Evolutionary conservation across 2,329 filamentous ascomycete species (phyloP).

Genomic region (Blumeria graminis): DNA sequence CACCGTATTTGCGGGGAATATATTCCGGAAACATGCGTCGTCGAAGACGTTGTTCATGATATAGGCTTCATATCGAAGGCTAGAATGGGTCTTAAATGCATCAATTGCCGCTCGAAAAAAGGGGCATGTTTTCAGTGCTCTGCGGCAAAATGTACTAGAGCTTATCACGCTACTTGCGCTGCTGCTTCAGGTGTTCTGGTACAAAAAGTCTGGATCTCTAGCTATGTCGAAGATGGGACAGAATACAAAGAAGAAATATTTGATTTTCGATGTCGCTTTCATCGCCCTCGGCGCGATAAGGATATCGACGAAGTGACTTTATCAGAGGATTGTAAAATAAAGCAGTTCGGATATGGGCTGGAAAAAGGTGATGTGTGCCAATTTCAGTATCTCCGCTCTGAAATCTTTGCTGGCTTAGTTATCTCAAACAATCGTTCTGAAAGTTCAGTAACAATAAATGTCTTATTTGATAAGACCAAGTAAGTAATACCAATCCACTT

Average conservation of each 20-base stretch:
- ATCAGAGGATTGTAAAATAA: conserved; percentile 45
- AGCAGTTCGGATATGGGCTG: conserved; percentile 41
- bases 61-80: conserved; percentile 64
- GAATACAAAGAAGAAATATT: conserved; percentile 85
- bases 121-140: conserved; percentile 97
- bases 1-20: conserved; percentile 79
- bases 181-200: conserved; percentile 79
- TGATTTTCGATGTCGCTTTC: conserved; percentile 85
- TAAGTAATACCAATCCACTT: neutral
- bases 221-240: conserved; percentile 71
- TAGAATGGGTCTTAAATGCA: conserved; percentile 64
- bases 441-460: conserved; percentile 51
- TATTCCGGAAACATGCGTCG: conserved; percentile 48
- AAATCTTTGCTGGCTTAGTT: conserved; percentile 78
- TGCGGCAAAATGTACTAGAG: conserved; percentile 74
- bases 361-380: conserved; percentile 60
- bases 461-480: conserved; percentile 16
- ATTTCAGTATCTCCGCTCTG: conserved; percentile 57
- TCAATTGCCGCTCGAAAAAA: conserved; percentile 80
- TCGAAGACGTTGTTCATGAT: conserved; percentile 47
- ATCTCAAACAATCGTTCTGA: conserved; percentile 61
- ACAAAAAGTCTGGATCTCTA: conserved; percentile 63
- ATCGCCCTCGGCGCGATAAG: conserved; percentile 67
- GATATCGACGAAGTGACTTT: conserved; percentile 43
- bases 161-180: conserved; percentile 89